These are phyloP conservation scores for Aureobasidium sp. DNA, from an alignment of 2,329 filamentous ascomycete genomes.

Conservation along the genomic window DNA sequence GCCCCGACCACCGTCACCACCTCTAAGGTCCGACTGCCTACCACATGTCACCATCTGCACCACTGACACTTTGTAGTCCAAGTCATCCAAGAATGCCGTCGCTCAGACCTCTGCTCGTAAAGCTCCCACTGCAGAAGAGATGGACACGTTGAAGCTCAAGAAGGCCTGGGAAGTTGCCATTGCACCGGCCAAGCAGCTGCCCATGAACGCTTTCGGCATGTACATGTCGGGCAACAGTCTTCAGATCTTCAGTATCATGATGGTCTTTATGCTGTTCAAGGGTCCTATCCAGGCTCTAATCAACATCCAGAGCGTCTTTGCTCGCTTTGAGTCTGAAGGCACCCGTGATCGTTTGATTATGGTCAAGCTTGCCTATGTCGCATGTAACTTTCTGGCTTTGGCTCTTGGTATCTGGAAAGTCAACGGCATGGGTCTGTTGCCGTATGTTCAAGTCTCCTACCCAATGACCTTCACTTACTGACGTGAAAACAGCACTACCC, in stretches of 20 bases:
- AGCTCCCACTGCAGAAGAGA: constrained; percentile 71
- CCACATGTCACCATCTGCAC: neutral
- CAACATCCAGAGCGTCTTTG: constrained; percentile 78
- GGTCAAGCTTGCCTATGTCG: constrained; percentile 82
- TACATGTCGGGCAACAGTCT: constrained; percentile 99
- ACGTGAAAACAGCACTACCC: constrained; percentile 62
- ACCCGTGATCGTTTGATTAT: constrained; percentile 67
- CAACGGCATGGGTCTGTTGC: constrained; percentile 89
- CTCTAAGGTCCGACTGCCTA: constrained; percentile 7
- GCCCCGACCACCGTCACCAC: constrained; percentile 29
- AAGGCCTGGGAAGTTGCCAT: constrained; percentile 98
- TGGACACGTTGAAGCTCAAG: constrained; percentile 93
- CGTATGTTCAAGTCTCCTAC: constrained; percentile 50
- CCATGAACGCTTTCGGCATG: constrained; percentile 99
- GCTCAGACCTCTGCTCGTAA: constrained; percentile 45
- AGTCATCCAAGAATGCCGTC: constrained; percentile 22
- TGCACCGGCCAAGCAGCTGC: constrained; percentile 84
- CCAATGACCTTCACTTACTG: constrained; percentile 18
- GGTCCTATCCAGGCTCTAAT: constrained; percentile 81
- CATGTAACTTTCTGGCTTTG: constrained; percentile 77
- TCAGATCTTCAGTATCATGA: constrained; percentile 99
- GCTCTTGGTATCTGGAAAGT: constrained; percentile 92
- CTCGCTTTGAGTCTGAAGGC: constrained; percentile 77
- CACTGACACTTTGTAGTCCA: constrained; percentile 18
- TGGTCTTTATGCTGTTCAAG: constrained; percentile 99